These are phyloP conservation scores for Neurospora sp. DNA, from an alignment of 495 filamentous ascomycete species.

Conservation along the genomic window DNA sequence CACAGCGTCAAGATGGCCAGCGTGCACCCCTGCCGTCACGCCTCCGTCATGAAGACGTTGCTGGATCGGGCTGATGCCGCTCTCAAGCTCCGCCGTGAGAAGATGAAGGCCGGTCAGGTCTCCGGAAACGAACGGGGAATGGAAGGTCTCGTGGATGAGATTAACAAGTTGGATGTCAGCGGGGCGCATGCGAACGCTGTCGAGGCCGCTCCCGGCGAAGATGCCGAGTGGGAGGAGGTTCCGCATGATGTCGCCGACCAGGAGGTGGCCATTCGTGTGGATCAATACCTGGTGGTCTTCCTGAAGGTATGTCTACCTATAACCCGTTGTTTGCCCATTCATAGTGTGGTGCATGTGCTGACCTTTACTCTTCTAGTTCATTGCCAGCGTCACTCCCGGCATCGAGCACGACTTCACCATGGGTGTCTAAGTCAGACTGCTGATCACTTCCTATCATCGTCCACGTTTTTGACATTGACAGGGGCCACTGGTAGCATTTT, in stretches of 20 bases:
- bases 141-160: slow-evolving; percentile 50
- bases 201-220: slow-evolving; percentile 34
- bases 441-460: not conserved
- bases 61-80: slow-evolving; percentile 92
- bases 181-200: slow-evolving; percentile 24
- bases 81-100: slow-evolving; percentile 77
- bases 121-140: slow-evolving; percentile 41
- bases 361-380: slow-evolving; percentile 50
- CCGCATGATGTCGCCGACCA: slow-evolving; percentile 59
- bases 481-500: not conserved
- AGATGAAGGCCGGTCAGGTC: slow-evolving; percentile 48
- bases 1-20: slow-evolving; percentile 84
- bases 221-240: slow-evolving; percentile 76
- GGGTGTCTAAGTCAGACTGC: slow-evolving; percentile 53
- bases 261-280: slow-evolving; percentile 84
- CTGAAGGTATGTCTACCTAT: slow-evolving; percentile 47
- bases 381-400: slow-evolving; percentile 90
- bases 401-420: slow-evolving; percentile 99
- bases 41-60: slow-evolving; percentile 94
- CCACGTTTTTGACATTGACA: not conserved
- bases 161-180: slow-evolving; percentile 41
- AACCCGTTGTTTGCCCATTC: not conserved
- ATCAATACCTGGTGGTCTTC: slow-evolving; percentile 97
- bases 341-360: not conserved
- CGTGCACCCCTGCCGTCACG: slow-evolving; percentile 88